phyloP scores from a whole-genome alignment of 768 basidiomycete species.

The Rhizopogon rudus region DNA sequence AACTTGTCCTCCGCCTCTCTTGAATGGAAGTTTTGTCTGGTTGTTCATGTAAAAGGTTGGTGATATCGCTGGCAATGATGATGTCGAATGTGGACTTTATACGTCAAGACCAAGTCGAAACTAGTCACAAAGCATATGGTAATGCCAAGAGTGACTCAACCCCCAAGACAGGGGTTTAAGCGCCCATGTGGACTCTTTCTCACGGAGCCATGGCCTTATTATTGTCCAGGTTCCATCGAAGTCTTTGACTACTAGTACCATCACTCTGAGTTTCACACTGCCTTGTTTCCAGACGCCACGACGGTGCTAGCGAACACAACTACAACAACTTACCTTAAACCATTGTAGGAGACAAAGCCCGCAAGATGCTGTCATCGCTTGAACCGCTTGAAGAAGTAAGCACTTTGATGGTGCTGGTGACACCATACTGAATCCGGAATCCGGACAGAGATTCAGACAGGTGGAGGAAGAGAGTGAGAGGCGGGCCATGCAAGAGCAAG shows the following conservation, averaged over 20 bases:
- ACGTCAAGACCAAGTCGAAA: no score
- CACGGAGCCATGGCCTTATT: no score
- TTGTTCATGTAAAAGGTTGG: not conserved
- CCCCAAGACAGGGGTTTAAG: no score
- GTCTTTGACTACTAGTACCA: not conserved
- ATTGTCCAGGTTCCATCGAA: no score
- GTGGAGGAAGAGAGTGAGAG: conserved; percentile 55
- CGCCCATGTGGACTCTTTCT: no score
- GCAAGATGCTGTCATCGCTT: conserved; percentile 17
- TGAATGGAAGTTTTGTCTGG: conserved; percentile 4
- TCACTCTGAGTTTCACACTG: not conserved
- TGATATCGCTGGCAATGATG: not conserved
- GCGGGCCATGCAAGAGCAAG: conserved; percentile 35
- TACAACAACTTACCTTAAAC: not conserved
- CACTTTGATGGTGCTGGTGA: not conserved
- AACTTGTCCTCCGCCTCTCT: not conserved
- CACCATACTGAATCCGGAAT: not conserved
- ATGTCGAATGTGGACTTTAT: no score
- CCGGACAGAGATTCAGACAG: conserved; percentile 47
- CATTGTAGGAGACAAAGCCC: not conserved
- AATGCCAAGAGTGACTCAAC: no score
- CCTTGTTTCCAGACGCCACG: not conserved
- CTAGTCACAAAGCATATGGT: no score
- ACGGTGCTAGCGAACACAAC: not conserved
- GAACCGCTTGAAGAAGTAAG: conserved; percentile 27